Conservation (phyloP, 805 yeast genomes). For the Candida ipomoeae region DNA sequence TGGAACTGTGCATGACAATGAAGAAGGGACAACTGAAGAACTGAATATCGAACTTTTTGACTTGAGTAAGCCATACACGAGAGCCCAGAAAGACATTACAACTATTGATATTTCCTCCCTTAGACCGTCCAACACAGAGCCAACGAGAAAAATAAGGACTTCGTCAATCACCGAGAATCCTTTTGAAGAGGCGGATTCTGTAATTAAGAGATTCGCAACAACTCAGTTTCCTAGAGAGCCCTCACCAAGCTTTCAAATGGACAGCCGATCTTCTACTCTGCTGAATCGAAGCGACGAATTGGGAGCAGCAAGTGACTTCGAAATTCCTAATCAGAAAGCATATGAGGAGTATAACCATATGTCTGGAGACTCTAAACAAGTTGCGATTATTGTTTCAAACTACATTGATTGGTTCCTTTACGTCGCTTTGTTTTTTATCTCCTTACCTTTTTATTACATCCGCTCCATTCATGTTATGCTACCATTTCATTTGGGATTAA, state of each 20-base stretch:
- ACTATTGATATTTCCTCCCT: slow-evolving; percentile 28
- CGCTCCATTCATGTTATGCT: slow-evolving; percentile 47
- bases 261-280: not conserved
- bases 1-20: slow-evolving; percentile 9
- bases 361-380: slow-evolving; percentile 16
- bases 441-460: slow-evolving; percentile 59
- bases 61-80: slow-evolving; percentile 7
- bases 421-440: slow-evolving; percentile 43
- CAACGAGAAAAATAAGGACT: not conserved
- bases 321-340: slow-evolving; percentile 1
- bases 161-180: slow-evolving; percentile 8
- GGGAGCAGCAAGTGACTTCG: not conserved
- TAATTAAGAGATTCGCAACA: not conserved
- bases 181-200: not conserved
- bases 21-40: slow-evolving; percentile 11
- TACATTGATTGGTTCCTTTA: slow-evolving; percentile 57
- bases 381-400: slow-evolving; percentile 36
- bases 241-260: not conserved
- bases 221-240: slow-evolving; percentile 1
- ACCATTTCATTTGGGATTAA: slow-evolving; percentile 59
- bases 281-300: not conserved
- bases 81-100: slow-evolving; percentile 33
- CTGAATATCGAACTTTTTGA: slow-evolving; percentile 12
- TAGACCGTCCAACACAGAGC: slow-evolving; percentile 4
- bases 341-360: slow-evolving; percentile 4